Base-by-base conservation (phyloP, 2,329 filamentous ascomycete genomes). In the Westerdykella ornata region DNA sequence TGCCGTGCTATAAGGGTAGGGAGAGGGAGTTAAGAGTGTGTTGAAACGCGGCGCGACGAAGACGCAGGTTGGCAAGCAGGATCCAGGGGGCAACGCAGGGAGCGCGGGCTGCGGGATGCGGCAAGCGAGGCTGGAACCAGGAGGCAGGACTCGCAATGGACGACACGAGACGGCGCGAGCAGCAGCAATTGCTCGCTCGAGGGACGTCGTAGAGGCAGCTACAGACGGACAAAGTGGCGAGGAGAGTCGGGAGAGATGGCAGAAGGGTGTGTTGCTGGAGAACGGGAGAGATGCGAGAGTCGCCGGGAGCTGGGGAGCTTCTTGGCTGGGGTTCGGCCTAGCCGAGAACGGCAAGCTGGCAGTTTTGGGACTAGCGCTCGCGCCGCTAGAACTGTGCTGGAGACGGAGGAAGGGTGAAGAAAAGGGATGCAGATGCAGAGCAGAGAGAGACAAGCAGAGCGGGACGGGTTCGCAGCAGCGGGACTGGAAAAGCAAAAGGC, bases 41-140 rank as follows among this genome's bases (percentile, higher is more conserved):
- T 14, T 40, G 42, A 39, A 43, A 47, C 48, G 52, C 43, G 45
- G 14, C 35, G 44, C 28, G 44, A 28, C 16, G 31, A 26, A 26
- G 22, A 26, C 7, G 34, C 29, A 30, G 43, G 17, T 15, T 46
- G 48, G 41, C 48, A 49, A 50, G 54, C 54, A 41, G 46, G 51
- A 62, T 62, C 61, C 60, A 63, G 59, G 61, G 59, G 58, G 20
- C 22, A 9, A 52, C 49, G 48, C 53, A 57, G 54, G 49, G 54
- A 60, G 54, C 47, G 57, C 53, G 46, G 51, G 47, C 53, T 39
- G 46, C 54, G 48, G 48, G 44, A 43, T 51, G 41, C 41, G 51
- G 22, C 22, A 49, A 40, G 43, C 36, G 39, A 43, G 47, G 46
- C 53, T 46, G 47, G 40, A 8, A 35, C 45, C 41, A 35, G 28